Evolutionary conservation across 768 basidiomycete genomes (phyloP).

Genomic region (Tremella yokohamensis): DNA sequence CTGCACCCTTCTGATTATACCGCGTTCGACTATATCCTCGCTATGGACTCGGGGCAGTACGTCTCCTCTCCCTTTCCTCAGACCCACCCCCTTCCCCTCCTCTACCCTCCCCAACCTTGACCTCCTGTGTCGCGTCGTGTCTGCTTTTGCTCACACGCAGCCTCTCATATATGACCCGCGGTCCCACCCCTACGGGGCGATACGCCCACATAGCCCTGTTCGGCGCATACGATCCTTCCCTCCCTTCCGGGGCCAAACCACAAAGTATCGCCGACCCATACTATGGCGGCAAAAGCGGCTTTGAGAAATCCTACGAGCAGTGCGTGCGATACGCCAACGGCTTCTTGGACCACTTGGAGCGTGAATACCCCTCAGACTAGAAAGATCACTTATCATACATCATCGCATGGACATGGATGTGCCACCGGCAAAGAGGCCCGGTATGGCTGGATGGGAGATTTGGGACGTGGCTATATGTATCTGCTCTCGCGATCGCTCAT

Average conservation of each 20-base stretch:
- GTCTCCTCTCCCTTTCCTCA: constrained; percentile 27
- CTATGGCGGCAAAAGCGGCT: constrained; percentile 71
- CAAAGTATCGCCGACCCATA: constrained; percentile 72
- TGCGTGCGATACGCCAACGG: constrained; percentile 71
- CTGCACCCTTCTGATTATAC: constrained; percentile 66
- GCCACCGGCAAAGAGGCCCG: too few species aligned
- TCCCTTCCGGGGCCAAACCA: constrained; percentile 52
- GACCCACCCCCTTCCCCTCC: too few species aligned
- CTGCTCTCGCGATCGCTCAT: background rate
- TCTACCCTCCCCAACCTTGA: background rate
- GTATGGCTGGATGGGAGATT: too few species aligned
- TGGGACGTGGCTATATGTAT: too few species aligned
- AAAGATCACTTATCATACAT: background rate
- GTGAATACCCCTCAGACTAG: background rate
- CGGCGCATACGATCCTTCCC: constrained; percentile 35
- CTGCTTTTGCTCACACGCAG: constrained; percentile 23
- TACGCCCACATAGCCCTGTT: constrained; percentile 41
- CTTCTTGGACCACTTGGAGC: constrained; percentile 63
- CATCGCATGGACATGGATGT: too few species aligned
- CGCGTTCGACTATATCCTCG: constrained; percentile 76
- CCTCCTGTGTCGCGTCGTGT: constrained; percentile 47
- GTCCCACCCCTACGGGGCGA: constrained; percentile 28
- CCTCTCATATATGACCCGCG: background rate
- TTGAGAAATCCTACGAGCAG: constrained; percentile 73
- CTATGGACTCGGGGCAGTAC: constrained; percentile 75